phyloP scores from a whole-genome alignment of 257 asterid genomes.

The Primulina eburnea region DNA sequence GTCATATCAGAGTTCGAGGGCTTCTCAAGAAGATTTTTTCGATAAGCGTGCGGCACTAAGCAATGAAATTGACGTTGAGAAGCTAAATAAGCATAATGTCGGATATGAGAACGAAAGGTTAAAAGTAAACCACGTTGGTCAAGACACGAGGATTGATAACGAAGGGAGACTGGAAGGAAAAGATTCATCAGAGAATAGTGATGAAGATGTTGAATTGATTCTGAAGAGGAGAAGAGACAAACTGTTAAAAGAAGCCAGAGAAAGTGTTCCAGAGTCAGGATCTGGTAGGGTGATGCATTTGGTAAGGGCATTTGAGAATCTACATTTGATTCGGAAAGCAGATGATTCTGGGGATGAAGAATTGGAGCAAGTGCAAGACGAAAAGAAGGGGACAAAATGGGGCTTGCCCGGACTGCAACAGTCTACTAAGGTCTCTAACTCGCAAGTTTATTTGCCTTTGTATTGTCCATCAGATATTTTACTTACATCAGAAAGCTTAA shows the following conservation, averaged over 20 bases:
- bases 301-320: conserved; percentile 79
- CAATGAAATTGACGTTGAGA: conserved; percentile 25
- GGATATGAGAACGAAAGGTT: conserved; percentile 16
- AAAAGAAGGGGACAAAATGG: conserved; percentile 42
- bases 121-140: neutral
- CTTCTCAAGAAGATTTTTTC: conserved; percentile 80
- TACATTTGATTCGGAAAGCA: conserved; percentile 38
- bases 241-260: conserved; percentile 53
- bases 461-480: conserved; percentile 69
- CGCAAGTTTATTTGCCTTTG: conserved; percentile 49
- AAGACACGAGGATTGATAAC: conserved; percentile 7
- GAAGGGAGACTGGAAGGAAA: conserved; percentile 19
- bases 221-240: conserved; percentile 60
- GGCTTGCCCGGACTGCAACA: conserved; percentile 57
- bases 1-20: conserved; percentile 75
- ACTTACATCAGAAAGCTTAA: conserved; percentile 73
- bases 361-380: conserved; percentile 38
- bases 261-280: conserved; percentile 55
- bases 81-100: conserved; percentile 4
- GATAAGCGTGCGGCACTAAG: conserved; percentile 1
- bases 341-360: conserved; percentile 43
- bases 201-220: conserved; percentile 34
- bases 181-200: conserved; percentile 21
- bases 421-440: conserved; percentile 32
- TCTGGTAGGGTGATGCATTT: conserved; percentile 71